Evolutionary conservation across 306 rosid species (phyloP), one percentile per base, ranked within the genome.

Genomic region (Myrica gale): DNA sequence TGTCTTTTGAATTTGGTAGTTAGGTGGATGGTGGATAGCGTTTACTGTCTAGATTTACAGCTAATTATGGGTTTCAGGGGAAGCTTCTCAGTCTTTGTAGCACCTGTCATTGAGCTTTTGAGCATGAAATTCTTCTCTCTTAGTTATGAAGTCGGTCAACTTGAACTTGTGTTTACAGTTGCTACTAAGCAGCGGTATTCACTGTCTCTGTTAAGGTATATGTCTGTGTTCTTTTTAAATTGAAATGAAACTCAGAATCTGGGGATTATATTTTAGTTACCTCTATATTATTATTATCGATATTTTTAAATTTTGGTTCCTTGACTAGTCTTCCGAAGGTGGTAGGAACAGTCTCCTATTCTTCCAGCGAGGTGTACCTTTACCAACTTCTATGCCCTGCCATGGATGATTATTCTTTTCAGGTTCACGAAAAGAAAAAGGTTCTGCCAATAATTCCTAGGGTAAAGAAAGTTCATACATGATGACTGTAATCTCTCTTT

Each of bases 401-500:
- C 81, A 80, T 69, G 68, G 83, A 77, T 79, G 69, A 72, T 74
- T 47, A 67, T 75, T 53, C 80, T 87, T 82, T 74, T 82, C 77
- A 63, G 78, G 77, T 82, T 87, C 86, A 76, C 89, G 89, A 84
- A 26, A 78, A 78, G 82, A 58, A 23, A 48, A 69, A 42, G 60
- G 32, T 4, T 23, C 9, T 55, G 43, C 66, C 54, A 65, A 57
- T 72, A 52, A 51, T 46, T 10, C 63, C 6, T 77, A 47, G 86
- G 78, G 70, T 87, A 82, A 78, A 82, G 81, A 89, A 81, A 60
- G 88, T 79, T 82, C 71, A 81, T 78, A 66, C 76, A 51, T 58
- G 73, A 47, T 17, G 70, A 62, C 50, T 71, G 47, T 57, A 68
- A 32, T 65, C 72, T 73, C 71, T 68, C 77, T 85, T 81, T 78